phyloP scores from a whole-genome alignment of 495 filamentous ascomycete species.

The Hypoxylon lienhwacheense region DNA sequence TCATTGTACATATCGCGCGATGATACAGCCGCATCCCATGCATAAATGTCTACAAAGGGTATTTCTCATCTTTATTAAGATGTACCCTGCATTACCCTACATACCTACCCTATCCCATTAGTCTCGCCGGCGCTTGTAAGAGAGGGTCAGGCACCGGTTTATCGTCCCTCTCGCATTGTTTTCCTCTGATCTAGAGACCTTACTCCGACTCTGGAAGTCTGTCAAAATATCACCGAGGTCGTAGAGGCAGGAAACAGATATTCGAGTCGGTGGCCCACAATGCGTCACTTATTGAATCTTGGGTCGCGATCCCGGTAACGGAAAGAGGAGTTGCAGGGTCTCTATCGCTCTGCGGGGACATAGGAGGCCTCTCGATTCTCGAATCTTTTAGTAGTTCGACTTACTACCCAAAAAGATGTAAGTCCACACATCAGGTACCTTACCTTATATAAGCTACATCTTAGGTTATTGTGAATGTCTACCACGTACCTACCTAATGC shows the following conservation, averaged over 20 bases:
- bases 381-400: no score
- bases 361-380: slow-evolving; percentile 32
- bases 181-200: slow-evolving; percentile 16
- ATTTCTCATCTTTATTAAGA: slow-evolving; percentile 8
- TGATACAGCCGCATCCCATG: slow-evolving; percentile 38
- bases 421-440: no score
- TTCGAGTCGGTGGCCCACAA: slow-evolving; percentile 22
- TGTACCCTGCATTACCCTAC: slow-evolving; percentile 1
- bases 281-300: slow-evolving; percentile 34
- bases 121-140: not conserved
- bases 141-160: slow-evolving; percentile 12
- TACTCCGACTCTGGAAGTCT: no score
- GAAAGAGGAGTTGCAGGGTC: slow-evolving; percentile 34
- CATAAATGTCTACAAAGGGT: slow-evolving; percentile 23
- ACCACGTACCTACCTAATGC: no score
- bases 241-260: not conserved
- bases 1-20: slow-evolving; percentile 26
- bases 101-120: not conserved
- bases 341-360: slow-evolving; percentile 16
- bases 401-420: slow-evolving; percentile 30
- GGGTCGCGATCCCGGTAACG: slow-evolving; percentile 24
- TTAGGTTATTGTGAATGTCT: no score
- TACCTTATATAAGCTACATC: no score
- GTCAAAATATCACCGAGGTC: slow-evolving; percentile 28
- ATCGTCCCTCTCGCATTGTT: slow-evolving; percentile 7